A percentile compares a stretch with the other conserved stretches of the same genome.
Evolutionary conservation across 73 alveolate species (phyloP).

Genomic region (Paramecium caudatum): DNA sequence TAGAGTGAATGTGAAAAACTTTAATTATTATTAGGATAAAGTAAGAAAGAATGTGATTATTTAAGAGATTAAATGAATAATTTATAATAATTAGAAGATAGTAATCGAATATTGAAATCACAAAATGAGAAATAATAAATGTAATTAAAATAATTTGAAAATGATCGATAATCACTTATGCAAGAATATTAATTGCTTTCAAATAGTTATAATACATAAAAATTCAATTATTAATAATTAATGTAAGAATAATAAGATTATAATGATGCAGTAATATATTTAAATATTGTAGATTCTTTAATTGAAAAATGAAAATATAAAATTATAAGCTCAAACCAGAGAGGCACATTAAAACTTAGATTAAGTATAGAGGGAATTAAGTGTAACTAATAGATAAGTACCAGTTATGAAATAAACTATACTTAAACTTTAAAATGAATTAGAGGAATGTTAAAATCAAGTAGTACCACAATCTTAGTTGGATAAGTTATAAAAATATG

Average conservation of each 20-base stretch:
- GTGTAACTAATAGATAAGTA: slow-evolving; percentile 1
- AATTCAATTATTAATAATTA: neutral
- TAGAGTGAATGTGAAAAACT: neutral
- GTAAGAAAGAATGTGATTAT: slow-evolving; percentile 41
- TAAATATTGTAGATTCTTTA: slow-evolving; percentile 4
- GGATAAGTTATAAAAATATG: slow-evolving; percentile 39
- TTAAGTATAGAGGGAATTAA: neutral
- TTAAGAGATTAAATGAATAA: slow-evolving; percentile 7
- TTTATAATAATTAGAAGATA: neutral
- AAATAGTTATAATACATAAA: slow-evolving; percentile 44
- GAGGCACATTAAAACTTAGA: neutral
- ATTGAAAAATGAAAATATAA: slow-evolving; percentile 11
- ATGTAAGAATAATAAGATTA: slow-evolving; percentile 43
- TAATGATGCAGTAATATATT: slow-evolving; percentile 20
- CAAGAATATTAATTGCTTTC: slow-evolving; percentile 36
- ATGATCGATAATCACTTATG: slow-evolving; percentile 14
- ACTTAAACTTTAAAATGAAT: neutral
- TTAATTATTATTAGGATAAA: neutral
- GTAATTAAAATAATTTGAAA: slow-evolving; percentile 14
- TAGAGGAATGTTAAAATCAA: neutral
- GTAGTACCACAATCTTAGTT: neutral
- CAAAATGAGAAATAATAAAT: slow-evolving; percentile 22
- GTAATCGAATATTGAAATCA: neutral
- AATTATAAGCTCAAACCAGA: neutral
- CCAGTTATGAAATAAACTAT: neutral